Evolutionary conservation across 140 eudicot species (phyloP), one percentile per base, ranked within the genome.

Genomic region (Anethum foeniculum): DNA sequence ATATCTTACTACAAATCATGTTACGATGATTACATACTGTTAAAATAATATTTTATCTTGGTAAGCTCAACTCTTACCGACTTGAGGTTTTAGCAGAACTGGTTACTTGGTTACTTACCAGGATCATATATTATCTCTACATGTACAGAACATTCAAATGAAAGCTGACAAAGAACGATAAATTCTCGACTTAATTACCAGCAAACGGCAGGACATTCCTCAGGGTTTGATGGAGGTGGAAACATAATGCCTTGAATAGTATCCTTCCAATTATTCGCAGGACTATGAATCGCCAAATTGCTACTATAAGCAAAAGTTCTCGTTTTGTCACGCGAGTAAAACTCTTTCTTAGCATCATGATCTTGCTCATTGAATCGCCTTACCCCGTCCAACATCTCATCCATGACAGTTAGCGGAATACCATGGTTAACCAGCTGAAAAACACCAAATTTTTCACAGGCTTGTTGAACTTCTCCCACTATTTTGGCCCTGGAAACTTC

Each of bases 251-350:
- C 51, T 16, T 15, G 25, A 21, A 71, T 32, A 23, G 72, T 71
- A 75, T 80, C 83, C 77, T 78, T 80, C 83, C 72, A 71, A n/a
- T 51, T 71, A 10, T 71, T n/a, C 3, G 41, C 83, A 5, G 11
- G 1, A 21, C 47, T 16, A 69, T 0, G 7, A 16, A 69, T 1
- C 38, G 39, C 11, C 38, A 69, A 69, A 34, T 69, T 69, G 19
- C 46, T 32, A 34, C 21, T 3, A 34, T 15, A 69, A 16, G 39
- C 25, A 15, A 34, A 34, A 4, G 25, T 34, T 34, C 23, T 69
- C 7, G 44, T 5, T 16, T 1, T 69, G n/a, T 69, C 23, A 11
- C 75, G 75, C 23, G 46, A 28, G 34, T 69, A 69, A 1, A 3
- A 69, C 27, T 30, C 0, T 18, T 69, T 69, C 75, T 69, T 36